Evolutionary conservation across 345 rosid species (phyloP).

Genomic region (Turnera subulata): DNA sequence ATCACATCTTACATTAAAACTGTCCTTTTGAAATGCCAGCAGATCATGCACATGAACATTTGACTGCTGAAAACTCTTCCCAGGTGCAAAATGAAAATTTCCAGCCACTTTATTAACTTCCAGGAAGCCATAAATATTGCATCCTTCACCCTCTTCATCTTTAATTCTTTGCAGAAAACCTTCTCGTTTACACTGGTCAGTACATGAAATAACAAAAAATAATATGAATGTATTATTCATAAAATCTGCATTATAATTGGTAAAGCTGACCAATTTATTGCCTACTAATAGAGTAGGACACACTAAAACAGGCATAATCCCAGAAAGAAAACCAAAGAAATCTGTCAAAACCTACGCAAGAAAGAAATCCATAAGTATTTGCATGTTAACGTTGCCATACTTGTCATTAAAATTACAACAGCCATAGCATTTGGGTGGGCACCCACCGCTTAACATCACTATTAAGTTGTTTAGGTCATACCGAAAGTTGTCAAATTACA

Average conservation of each 20-base stretch:
- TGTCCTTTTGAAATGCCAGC: slow-evolving; percentile 77
- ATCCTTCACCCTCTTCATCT: slow-evolving; percentile 97
- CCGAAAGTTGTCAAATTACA: no score
- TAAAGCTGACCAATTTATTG: no score
- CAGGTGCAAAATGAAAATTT: slow-evolving; percentile 96
- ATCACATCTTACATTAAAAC: slow-evolving; percentile 62
- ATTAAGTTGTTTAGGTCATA: no score
- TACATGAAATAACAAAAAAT: slow-evolving; percentile 1
- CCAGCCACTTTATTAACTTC: slow-evolving; percentile 97
- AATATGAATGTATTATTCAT: background rate
- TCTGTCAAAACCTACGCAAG: no score
- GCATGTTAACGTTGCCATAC: no score
- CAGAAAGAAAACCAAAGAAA: no score
- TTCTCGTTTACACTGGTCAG: slow-evolving; percentile 83
- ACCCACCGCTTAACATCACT: no score
- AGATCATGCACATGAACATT: slow-evolving; percentile 83
- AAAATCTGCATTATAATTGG: background rate
- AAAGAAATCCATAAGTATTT: no score
- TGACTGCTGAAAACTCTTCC: slow-evolving; percentile 95
- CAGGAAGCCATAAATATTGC: slow-evolving; percentile 85
- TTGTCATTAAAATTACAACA: no score
- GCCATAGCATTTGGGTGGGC: no score
- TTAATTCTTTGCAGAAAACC: slow-evolving; percentile 80
- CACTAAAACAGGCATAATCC: no score
- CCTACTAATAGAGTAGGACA: no score